Base-by-base conservation (phyloP, 805 yeast species). In the Millerozyma miso region DNA sequence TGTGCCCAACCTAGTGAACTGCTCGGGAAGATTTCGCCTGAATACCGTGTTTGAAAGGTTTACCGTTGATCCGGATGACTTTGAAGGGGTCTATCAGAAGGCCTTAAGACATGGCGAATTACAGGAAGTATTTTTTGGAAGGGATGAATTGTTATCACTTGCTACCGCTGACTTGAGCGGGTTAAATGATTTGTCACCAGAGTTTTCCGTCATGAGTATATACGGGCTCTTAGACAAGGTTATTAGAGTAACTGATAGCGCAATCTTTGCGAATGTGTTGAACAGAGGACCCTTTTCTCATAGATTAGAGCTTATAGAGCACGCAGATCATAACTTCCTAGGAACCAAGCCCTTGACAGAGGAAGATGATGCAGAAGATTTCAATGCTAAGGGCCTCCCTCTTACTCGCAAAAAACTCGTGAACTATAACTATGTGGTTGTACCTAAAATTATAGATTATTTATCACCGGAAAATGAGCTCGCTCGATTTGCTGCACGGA, bases 241-340 rank as follows among this genome's bases (percentile, higher is more conserved):
- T 8, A 79, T 89, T 5, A 88, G 91, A 1, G 50, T 76, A 1
- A 67, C 69, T 13, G 96, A 88, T 51, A 71, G 82, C 5, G 73
- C 82, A 0, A 52, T 51, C 31, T 88, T 69, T 63, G 79, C 85
- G 5, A 79, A 83, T 51, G 50, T 65, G 7, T 74, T 89, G 38
- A 73, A 71, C 19, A 63, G 75, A 4, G 77, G 89, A 16, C 83
- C 47, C 0, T 50, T 51, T 23, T 52, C 71, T 3, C 74, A 85
- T 51, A 67, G 71, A 3, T 64, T 88, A 41, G 67, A 69, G 31
- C 58, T 87, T 5, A 65, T 90, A 8, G 76, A 77, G 1, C 70
- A 69, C 36, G 96, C 96, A 0, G 90, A 88, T 57, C 98, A 90
- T 61, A 87, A 85, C 53, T 89, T 75, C 55, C 85, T 75, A 55